phyloP scores from a whole-genome alignment of 2,329 filamentous ascomycete species.

The Colletotrichum tamarilloi region DNA sequence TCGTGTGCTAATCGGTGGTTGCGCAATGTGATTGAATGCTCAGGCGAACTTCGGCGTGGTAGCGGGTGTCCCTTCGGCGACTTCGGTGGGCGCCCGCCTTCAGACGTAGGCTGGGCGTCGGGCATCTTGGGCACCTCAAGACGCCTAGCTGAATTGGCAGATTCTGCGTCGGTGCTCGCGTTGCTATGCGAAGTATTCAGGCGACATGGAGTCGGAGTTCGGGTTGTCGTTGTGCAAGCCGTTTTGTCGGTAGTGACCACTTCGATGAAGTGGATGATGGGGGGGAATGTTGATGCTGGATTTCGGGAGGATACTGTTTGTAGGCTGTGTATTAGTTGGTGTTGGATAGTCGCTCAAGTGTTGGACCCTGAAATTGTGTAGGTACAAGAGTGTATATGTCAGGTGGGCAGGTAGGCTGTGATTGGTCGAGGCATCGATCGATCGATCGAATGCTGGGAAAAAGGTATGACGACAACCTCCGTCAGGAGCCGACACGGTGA shows the following conservation, averaged over 20 bases:
- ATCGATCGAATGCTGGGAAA: conserved; percentile 43
- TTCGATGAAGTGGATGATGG: background rate
- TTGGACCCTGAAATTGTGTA: background rate
- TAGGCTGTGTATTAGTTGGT: background rate
- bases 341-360: too few species aligned
- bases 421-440: conserved; percentile 45
- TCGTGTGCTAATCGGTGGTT: conserved; percentile 59
- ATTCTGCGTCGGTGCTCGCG: background rate
- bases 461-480: conserved; percentile 30
- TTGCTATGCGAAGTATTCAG: background rate
- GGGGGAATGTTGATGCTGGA: background rate
- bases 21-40: conserved; percentile 59
- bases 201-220: conserved; percentile 1
- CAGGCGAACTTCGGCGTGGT: conserved; percentile 56
- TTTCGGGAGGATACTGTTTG: background rate
- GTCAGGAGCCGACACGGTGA: conserved; percentile 2
- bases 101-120: conserved; percentile 39
- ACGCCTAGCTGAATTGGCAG: conserved; percentile 7
- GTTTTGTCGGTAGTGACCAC: conserved; percentile 7
- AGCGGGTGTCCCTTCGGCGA: conserved; percentile 52
- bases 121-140: conserved; percentile 44
- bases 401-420: conserved; percentile 20
- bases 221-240: background rate
- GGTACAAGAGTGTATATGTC: conserved; percentile 16
- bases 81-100: conserved; percentile 38